Evolutionary conservation across 2,329 filamentous ascomycete genomes (phyloP).

Genomic region (Fusarium siculi): DNA sequence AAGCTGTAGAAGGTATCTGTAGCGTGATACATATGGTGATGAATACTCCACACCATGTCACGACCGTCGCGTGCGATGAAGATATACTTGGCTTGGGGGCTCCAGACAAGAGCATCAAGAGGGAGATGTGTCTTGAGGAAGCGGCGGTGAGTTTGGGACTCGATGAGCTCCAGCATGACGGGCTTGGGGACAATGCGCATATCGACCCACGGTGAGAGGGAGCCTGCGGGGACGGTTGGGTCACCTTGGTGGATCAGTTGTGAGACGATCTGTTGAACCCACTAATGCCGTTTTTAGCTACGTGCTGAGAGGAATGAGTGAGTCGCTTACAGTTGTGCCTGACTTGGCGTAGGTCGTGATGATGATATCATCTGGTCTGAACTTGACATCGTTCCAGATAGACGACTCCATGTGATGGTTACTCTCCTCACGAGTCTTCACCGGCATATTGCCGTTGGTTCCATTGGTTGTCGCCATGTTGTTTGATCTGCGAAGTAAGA

Average conservation of each 20-base stretch:
- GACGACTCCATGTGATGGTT: slow-evolving; percentile 21
- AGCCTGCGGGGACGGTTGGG: background rate
- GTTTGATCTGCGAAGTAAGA: rapidly evolving
- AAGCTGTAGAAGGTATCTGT: slow-evolving; percentile 9
- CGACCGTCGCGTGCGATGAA: slow-evolving; percentile 11
- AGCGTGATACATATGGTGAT: slow-evolving; percentile 2
- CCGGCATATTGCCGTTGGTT: background rate
- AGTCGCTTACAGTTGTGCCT: slow-evolving; percentile 1
- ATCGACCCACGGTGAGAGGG: slow-evolving; percentile 10
- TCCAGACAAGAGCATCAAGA: background rate
- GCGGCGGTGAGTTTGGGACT: background rate
- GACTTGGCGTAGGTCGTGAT: slow-evolving; percentile 14
- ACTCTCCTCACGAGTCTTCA: slow-evolving; percentile 13
- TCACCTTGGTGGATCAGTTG: slow-evolving; percentile 13
- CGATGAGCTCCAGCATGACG: background rate
- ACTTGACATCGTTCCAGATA: slow-evolving; percentile 8
- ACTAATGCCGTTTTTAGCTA: background rate
- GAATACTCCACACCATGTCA: slow-evolving; percentile 15
- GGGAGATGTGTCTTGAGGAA: slow-evolving; percentile 18
- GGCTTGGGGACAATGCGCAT: background rate
- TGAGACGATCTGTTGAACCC: slow-evolving; percentile 15
- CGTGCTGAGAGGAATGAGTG: rapidly evolving
- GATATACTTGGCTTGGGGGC: slow-evolving; percentile 9
- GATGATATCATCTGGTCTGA: slow-evolving; percentile 17
- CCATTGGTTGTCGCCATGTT: background rate